Evolutionary conservation across 768 basidiomycete species (phyloP).

Genomic region (Boletus vermiculosoides): DNA sequence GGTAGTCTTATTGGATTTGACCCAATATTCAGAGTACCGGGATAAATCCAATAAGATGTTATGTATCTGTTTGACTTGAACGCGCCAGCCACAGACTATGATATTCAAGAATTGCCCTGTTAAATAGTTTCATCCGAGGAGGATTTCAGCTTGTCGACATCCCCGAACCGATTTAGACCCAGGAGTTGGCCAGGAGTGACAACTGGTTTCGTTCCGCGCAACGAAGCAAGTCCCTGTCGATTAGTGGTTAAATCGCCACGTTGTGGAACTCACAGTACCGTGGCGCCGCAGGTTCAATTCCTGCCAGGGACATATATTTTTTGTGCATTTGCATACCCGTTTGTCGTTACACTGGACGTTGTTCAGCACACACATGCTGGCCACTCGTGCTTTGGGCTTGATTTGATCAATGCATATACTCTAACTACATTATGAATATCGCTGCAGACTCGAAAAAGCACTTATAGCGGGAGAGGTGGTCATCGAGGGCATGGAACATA

Average conservation of each 20-base stretch:
- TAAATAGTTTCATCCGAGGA: no score
- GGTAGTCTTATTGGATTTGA: no score
- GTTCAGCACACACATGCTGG: slow-evolving; percentile 10
- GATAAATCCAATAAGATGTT: no score
- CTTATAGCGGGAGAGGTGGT: not conserved
- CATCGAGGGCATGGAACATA: not conserved
- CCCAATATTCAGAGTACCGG: no score
- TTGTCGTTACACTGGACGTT: not conserved
- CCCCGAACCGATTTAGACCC: no score
- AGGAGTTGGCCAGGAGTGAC: not conserved
- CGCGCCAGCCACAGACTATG: no score
- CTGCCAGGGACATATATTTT: slow-evolving; percentile 34
- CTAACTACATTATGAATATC: not conserved
- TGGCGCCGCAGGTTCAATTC: slow-evolving; percentile 41
- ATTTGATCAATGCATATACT: not conserved
- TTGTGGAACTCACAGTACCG: slow-evolving; percentile 38
- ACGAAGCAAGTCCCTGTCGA: slow-evolving; percentile 36
- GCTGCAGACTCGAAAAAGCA: not conserved
- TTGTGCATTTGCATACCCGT: not conserved
- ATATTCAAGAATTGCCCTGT: no score
- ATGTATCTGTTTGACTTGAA: no score
- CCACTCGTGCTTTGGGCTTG: not conserved
- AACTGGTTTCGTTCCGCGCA: not conserved
- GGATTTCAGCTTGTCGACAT: no score
- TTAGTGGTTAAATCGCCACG: slow-evolving; percentile 45